Evolutionary conservation across 108 stramenopile species (phyloP), one percentile per base, ranked within the genome.

Genomic region (Conticribra guillardii): DNA sequence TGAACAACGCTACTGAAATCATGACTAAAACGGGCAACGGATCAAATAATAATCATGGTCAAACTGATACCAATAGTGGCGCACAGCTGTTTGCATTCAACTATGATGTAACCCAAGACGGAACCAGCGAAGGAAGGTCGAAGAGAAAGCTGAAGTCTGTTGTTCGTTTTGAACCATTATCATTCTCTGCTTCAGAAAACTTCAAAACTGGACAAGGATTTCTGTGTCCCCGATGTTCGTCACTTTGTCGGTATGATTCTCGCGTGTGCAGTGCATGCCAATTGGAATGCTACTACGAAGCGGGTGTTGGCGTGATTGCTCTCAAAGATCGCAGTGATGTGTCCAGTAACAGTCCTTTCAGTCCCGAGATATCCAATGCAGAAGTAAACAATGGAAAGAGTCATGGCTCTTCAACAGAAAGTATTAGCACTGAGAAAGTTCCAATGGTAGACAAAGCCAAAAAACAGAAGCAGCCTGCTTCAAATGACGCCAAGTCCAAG

Each of bases 91-190:
- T 67, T 46, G 54, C 53, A 2, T 67, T 67, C 18, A 30, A 67
- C 27, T 55, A 59, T 58, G 48, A 69, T 16, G 27, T 31, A 19
- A 16, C n/a, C 22, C 24, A 65, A n/a, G 59, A 48, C 23, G 65
- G 47, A 0, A 21, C 47, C 22, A 48, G 30, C 16, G 22, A 15
- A 15, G 33, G 19, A 54, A 66, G 58, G 47, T 50, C 65, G 4
- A 74, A 74, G 60, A 60, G 65, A 51, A 74, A 66, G 47, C 29
- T 67, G 3, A 66, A 67, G 50, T 33, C 50, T 7, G 52, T 41
- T 27, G 18, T 46, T 26, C 50, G 64, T 21, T 60, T 32, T 46
- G 59, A 67, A 17, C 45, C 54, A 31, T 26, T 48, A 27, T 27
- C 55, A n/a, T 9, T 21, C 2, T 17, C 45, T 16, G 18, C 22